phyloP scores from a whole-genome alignment of 495 filamentous ascomycete species.

The Amphirosellinia nigrospora region DNA sequence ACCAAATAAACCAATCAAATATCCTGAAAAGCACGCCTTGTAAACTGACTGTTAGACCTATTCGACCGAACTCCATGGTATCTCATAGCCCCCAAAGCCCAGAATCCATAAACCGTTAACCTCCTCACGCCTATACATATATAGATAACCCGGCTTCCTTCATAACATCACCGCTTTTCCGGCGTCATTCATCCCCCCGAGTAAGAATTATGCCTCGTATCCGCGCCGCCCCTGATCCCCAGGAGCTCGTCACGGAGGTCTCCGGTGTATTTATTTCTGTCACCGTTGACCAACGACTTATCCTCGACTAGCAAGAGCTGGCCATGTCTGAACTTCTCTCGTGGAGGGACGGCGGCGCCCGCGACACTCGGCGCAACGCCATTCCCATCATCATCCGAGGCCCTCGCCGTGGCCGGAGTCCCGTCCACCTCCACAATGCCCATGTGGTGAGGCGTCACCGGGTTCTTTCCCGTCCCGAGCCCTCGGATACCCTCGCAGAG shows the following conservation, averaged over 20 bases:
- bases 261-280: conserved; percentile 8
- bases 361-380: neutral
- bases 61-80: conserved; percentile 10
- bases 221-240: neutral
- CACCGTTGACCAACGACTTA: neutral
- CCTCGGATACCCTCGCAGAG: conserved; percentile 23
- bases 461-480: neutral
- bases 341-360: neutral
- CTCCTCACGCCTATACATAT: neutral
- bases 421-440: conserved; percentile 1
- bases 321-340: conserved; percentile 15
- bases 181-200: neutral
- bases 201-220: neutral
- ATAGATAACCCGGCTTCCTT: neutral
- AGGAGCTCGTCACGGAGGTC: neutral
- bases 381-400: neutral
- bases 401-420: neutral
- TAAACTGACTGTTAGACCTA: neutral
- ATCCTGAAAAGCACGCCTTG: neutral
- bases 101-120: neutral
- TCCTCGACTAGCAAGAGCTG: conserved; percentile 11
- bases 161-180: neutral
- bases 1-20: neutral
- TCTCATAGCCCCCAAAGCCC: neutral
- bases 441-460: neutral